Percentiles rank a stretch among this genome's conserved stretches.
phyloP scores from a whole-genome alignment of 1,139 yeast genomes.

The Groenewaldozyma auringiensis region DNA sequence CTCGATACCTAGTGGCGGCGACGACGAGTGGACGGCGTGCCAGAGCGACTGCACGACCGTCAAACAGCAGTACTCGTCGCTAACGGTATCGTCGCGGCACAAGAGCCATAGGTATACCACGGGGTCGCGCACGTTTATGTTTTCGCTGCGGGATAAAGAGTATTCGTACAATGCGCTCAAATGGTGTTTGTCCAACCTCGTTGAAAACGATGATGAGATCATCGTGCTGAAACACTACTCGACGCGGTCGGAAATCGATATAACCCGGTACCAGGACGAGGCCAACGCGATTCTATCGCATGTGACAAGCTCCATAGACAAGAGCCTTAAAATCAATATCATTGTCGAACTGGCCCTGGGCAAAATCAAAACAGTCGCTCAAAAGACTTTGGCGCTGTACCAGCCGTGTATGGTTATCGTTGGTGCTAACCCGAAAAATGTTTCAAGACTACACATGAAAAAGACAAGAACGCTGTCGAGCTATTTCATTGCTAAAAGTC shows the following conservation, averaged over 20 bases:
- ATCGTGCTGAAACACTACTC: conserved; percentile 21
- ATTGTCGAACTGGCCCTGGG: conserved; percentile 25
- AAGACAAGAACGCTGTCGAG: conserved; percentile 21
- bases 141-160: conserved; percentile 17
- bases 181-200: conserved; percentile 21
- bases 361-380: conserved; percentile 22
- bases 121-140: conserved; percentile 22
- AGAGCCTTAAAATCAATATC: conserved; percentile 18
- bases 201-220: conserved; percentile 26
- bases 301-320: conserved; percentile 16
- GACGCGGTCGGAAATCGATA: conserved; percentile 3
- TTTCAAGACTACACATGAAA: conserved; percentile 17
- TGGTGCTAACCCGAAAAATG: conserved; percentile 20
- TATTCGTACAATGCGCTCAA: conserved; percentile 18
- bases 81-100: conserved; percentile 23
- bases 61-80: conserved; percentile 13
- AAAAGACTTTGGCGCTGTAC: conserved; percentile 22
- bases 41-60: not conserved
- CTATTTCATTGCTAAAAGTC: conserved; percentile 23
- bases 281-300: conserved; percentile 18
- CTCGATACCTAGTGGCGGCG: not conserved
- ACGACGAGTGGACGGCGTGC: not conserved
- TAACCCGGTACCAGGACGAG: conserved; percentile 1
- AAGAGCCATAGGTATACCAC: conserved; percentile 14
- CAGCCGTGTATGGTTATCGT: conserved; percentile 26